A percentile compares a stretch with the other conserved stretches of the same genome.
These are phyloP conservation scores for Chalara sp. DNA, from an alignment of 2,329 filamentous ascomycete genomes.

Conservation along the genomic window DNA sequence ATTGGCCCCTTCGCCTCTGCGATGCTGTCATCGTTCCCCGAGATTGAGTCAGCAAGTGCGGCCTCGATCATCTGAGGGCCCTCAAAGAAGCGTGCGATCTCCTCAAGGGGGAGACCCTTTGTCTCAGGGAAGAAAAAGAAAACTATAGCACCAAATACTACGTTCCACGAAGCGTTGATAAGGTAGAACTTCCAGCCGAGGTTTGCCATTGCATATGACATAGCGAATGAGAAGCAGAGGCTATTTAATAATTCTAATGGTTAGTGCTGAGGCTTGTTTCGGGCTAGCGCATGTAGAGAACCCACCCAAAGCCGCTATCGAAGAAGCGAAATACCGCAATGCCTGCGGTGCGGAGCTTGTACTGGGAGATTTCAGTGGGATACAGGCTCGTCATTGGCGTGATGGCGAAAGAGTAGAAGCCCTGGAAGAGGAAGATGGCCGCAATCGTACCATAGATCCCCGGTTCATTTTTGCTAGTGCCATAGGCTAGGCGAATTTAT, in stretches of 20 bases:
- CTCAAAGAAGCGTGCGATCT: no score
- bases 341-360: constrained; percentile 41
- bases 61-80: no score
- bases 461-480: no score
- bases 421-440: constrained; percentile 45
- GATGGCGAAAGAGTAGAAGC: constrained; percentile 42
- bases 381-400: constrained; percentile 42
- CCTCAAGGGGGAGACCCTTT: no score
- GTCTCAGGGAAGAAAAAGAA: no score
- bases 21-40: no score
- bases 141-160: constrained; percentile 1
- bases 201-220: constrained; percentile 35
- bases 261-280: not conserved
- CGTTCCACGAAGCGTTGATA: constrained; percentile 29
- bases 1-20: no score
- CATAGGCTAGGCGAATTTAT: no score
- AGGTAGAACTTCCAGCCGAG: constrained; percentile 43
- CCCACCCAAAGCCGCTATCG: constrained; percentile 24
- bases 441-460: constrained; percentile 37
- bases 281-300: not conserved
- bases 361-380: constrained; percentile 43
- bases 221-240: constrained; percentile 33
- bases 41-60: no score
- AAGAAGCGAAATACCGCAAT: constrained; percentile 31
- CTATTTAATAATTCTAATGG: constrained; percentile 18